Percentiles rank a stretch among this genome's conserved stretches.
These are phyloP conservation scores for Phytophthora cactorum DNA, from an alignment of 352 stramenopile species.

Conservation along the genomic window DNA sequence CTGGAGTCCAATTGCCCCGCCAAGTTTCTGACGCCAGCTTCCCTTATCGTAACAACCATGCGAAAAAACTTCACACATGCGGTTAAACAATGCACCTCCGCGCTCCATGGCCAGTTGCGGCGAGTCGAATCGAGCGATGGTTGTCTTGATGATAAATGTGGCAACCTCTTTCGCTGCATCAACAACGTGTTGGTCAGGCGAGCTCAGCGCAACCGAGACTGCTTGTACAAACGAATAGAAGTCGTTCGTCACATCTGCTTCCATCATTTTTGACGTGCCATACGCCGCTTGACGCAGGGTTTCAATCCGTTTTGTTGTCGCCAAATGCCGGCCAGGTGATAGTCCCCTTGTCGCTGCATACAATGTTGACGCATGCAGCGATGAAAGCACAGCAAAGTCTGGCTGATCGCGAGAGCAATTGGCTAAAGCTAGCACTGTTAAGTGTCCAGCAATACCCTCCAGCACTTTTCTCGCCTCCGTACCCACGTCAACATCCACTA, in stretches of 20 bases:
- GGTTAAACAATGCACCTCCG: slow-evolving; percentile 76
- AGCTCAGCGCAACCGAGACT: slow-evolving; percentile 72
- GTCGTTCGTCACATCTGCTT: slow-evolving; percentile 59
- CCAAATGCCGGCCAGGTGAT: slow-evolving; percentile 79
- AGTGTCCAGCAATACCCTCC: slow-evolving; percentile 56
- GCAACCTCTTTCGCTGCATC: slow-evolving; percentile 58
- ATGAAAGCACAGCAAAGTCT: slow-evolving; percentile 75
- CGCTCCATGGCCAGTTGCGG: slow-evolving; percentile 49
- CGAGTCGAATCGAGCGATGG: slow-evolving; percentile 45
- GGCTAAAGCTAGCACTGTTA: slow-evolving; percentile 56
- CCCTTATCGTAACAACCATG: slow-evolving; percentile 89
- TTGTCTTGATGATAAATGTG: slow-evolving; percentile 60
- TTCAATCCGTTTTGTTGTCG: slow-evolving; percentile 82
- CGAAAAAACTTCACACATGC: slow-evolving; percentile 79
- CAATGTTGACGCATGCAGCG: slow-evolving; percentile 74
- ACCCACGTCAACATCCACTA: slow-evolving; percentile 80
- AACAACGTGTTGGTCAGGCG: slow-evolving; percentile 62
- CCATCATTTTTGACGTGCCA: slow-evolving; percentile 60
- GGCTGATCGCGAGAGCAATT: slow-evolving; percentile 62
- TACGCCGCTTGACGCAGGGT: slow-evolving; percentile 78
- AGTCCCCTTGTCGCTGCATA: slow-evolving; percentile 79
- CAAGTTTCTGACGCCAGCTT: slow-evolving; percentile 86
- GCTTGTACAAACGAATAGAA: slow-evolving; percentile 73
- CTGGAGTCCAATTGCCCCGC: slow-evolving; percentile 71
- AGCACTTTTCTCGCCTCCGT: slow-evolving; percentile 62